Base-by-base conservation (phyloP, 257 asterid species). In the Fraxinus excelsior region DNA sequence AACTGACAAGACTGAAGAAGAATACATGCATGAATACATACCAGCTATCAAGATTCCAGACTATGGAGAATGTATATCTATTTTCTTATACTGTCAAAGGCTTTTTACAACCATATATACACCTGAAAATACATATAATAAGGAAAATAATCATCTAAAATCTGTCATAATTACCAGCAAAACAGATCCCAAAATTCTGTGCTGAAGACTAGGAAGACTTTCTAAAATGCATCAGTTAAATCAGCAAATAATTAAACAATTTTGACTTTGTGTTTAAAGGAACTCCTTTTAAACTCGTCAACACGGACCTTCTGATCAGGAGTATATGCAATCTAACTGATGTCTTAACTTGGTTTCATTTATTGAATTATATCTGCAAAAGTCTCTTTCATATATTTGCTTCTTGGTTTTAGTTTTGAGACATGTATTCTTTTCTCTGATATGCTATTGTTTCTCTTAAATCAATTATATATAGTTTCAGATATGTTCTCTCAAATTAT, bases 401-500 rank as follows among this genome's bases (percentile, higher is more conserved):
- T 51, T 51, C 67, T 60, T 5, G 14, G 67, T 60, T 60, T 56
- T 23, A 21, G 67, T 60, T 60, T 23, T 35, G 35, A 23, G 66
- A 58, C 79, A 74, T 62, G 72, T 38, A 31, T 67, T 70, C 60
- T 38, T 70, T 67, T 2, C 25, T 34, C 70, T 62, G 70, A 74
- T 65, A 44, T 67, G 19, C 38, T 40, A 34, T 60, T 38, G 28
- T 21, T 70, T 42, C 44, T 74, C 38, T 7, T 80, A 35, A 73
- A 37, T 75, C 58, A 35, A 40, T 65, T 49, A 28, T 62, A 25
- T 29, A 46, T 78, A 3, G 76, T 5, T 70, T 72, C n/a, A 78
- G 77, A 75, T 26, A 8, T 74, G 46, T 67, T 28, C 70, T 74
- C 75, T 34, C 32, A 42, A 73, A 73, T 78, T 82, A 82, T 87